A percentile compares a stretch with the other conserved stretches of the same genome.
Evolutionary conservation across 2,329 filamentous ascomycete genomes (phyloP).

Genomic region (Alternaria panax): DNA sequence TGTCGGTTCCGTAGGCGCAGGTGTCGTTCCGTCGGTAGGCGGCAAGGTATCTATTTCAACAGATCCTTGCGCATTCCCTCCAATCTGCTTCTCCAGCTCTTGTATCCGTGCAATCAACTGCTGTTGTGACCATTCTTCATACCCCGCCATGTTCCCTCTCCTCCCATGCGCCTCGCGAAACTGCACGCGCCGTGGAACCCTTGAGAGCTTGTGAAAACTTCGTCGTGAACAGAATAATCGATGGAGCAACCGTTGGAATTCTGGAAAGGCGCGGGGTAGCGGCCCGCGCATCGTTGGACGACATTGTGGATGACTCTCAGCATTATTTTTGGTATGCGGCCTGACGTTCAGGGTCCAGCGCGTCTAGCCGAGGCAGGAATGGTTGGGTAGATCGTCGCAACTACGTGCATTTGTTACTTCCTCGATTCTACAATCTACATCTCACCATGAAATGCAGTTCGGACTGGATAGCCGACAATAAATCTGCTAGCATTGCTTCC

Average conservation of each 20-base stretch:
- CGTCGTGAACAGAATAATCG: constrained; percentile 38
- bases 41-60: constrained; percentile 7
- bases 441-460: background rate
- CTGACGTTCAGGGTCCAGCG: constrained; percentile 36
- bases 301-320: constrained; percentile 24
- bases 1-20: background rate
- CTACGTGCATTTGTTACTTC: background rate
- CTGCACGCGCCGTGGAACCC: constrained; percentile 35
- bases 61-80: background rate
- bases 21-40: background rate
- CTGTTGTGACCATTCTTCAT: constrained; percentile 44
- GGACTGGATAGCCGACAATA: no score
- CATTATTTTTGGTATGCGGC: constrained; percentile 35
- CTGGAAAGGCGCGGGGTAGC: constrained; percentile 39
- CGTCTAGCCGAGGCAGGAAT: constrained; percentile 16
- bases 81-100: constrained; percentile 38
- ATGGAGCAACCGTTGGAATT: constrained; percentile 35
- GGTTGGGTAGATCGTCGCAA: background rate
- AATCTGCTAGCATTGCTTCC: background rate
- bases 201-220: constrained; percentile 45
- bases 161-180: constrained; percentile 21
- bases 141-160: constrained; percentile 34
- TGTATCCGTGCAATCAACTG: constrained; percentile 46
- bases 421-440: background rate
- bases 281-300: constrained; percentile 37